phyloP scores from a whole-genome alignment of 768 basidiomycete species.

The Postia placenta region DNA sequence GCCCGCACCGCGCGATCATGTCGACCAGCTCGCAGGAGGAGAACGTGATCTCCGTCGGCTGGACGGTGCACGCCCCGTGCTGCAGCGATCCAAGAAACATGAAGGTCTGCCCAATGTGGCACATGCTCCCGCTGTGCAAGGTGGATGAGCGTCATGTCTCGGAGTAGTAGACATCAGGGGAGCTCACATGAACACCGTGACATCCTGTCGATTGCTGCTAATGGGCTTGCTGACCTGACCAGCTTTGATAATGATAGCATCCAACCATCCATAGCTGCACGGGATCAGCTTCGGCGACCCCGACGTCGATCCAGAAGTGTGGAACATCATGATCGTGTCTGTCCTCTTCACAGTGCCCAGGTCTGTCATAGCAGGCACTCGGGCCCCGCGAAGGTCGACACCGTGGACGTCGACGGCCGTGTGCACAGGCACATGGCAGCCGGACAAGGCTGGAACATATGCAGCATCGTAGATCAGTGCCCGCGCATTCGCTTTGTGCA shows the following conservation, averaged over 20 bases:
- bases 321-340: slow-evolving; percentile 58
- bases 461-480: slow-evolving; percentile 60
- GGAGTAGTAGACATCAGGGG: background rate
- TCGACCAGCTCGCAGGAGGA: slow-evolving; percentile 58
- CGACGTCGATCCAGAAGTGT: slow-evolving; percentile 72
- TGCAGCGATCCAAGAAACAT: slow-evolving; percentile 66
- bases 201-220: slow-evolving; percentile 49
- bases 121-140: slow-evolving; percentile 62
- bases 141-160: slow-evolving; percentile 24
- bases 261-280: slow-evolving; percentile 56
- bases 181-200: slow-evolving; percentile 62
- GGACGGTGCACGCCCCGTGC: slow-evolving; percentile 62
- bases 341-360: slow-evolving; percentile 2
- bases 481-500: slow-evolving; percentile 48
- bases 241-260: slow-evolving; percentile 51
- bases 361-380: slow-evolving; percentile 43
- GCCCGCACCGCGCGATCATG: slow-evolving; percentile 56
- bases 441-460: slow-evolving; percentile 37
- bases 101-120: slow-evolving; percentile 68
- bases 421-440: slow-evolving; percentile 45
- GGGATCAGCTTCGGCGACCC: slow-evolving; percentile 72
- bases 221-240: slow-evolving; percentile 41
- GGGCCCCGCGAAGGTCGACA: slow-evolving; percentile 29
- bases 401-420: slow-evolving; percentile 35
- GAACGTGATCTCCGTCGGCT: slow-evolving; percentile 55